Base-by-base conservation (phyloP, 805 yeast genomes). In the Wickerhamiella kurtzmanii region DNA sequence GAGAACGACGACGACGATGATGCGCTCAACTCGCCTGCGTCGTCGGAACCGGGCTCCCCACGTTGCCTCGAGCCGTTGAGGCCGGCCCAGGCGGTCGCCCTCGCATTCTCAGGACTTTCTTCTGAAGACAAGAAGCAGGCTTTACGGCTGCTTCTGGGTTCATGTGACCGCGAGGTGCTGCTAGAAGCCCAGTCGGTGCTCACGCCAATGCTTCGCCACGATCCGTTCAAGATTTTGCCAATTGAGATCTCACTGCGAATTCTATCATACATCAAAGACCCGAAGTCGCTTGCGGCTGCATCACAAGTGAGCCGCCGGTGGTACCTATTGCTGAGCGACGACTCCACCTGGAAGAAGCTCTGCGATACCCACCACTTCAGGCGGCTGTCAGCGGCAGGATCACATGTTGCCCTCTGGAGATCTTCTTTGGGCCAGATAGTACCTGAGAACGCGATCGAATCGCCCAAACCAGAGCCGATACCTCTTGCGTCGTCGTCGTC, bases 271-370 rank as follows among this genome's bases (percentile, higher is more conserved):
- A 66, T 89, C 54, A 95, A 85, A 60, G 92, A 96, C 49, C 69
- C 71, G 64, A 77, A 76, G 49, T 81, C 95, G 9, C 71, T 89
- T 39, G 89, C 96, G 57, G 81, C 82, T 51, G 95, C 96, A 0
- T 89, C 96, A 0, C 94, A 83, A 60, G 97, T 89, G 1, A 82
- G 89, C 22, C 75, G 78, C 47, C 79, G 76, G 45, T 89, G 98
- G 98, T 63, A 65, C 44, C 50, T 60, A 28, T 52, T 68, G 18
- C 60, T 68, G 22, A 52, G 62, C 44, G 72, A 68, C 54, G 72
- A 68, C 55, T 55, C 55, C 28, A 65, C 66, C n/a, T 68, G 72
- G 72, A 66, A 64, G 45, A 61, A 52, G 36, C 56, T 68, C 43
- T 66, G 70, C 52, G 55, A 59, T 35, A 58, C 54, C 43, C 65